Conservation (phyloP, 1,284 basidiomycete species). For the Pseudozyma sp. region DNA sequence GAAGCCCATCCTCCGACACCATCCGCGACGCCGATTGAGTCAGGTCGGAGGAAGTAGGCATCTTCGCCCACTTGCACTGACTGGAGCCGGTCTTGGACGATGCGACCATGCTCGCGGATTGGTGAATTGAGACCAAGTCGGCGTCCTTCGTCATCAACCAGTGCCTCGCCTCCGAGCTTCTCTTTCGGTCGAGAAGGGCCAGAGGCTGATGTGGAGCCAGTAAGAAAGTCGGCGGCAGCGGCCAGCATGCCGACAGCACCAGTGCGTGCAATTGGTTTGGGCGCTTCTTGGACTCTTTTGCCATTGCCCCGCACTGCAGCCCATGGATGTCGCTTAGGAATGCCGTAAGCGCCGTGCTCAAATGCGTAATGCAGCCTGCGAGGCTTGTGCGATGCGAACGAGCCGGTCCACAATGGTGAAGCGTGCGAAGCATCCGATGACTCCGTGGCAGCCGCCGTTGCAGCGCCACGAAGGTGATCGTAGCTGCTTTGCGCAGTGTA, state of each 20-base stretch:
- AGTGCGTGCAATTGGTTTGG: constrained; percentile 24
- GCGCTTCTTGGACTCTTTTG: constrained; percentile 47
- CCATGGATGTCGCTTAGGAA: constrained; percentile 69
- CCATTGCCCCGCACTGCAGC: constrained; percentile 55
- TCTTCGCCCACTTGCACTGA: constrained; percentile 86
- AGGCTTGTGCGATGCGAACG: constrained; percentile 33
- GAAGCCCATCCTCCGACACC: constrained; percentile 87
- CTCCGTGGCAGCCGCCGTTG: constrained; percentile 14
- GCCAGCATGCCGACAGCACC: constrained; percentile 64
- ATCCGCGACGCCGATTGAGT: constrained; percentile 87
- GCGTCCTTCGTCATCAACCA: constrained; percentile 31
- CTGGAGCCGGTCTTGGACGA: constrained; percentile 61
- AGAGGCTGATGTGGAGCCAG: constrained; percentile 30
- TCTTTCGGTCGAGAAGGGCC: constrained; percentile 20
- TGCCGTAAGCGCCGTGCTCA: constrained; percentile 70
- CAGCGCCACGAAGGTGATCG: constrained; percentile 21
- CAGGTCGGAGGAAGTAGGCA: constrained; percentile 82
- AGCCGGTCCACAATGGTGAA: constrained; percentile 38
- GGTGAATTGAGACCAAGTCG: constrained; percentile 55
- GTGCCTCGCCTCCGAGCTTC: constrained; percentile 34
- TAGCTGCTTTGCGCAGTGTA: constrained; percentile 9
- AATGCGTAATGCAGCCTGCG: constrained; percentile 50
- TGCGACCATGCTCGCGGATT: constrained; percentile 62
- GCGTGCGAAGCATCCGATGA: constrained; percentile 20
- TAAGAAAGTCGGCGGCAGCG: constrained; percentile 60